These are phyloP conservation scores for Penicillium coprophilum DNA, from an alignment of 495 filamentous ascomycete genomes.

Conservation along the genomic window DNA sequence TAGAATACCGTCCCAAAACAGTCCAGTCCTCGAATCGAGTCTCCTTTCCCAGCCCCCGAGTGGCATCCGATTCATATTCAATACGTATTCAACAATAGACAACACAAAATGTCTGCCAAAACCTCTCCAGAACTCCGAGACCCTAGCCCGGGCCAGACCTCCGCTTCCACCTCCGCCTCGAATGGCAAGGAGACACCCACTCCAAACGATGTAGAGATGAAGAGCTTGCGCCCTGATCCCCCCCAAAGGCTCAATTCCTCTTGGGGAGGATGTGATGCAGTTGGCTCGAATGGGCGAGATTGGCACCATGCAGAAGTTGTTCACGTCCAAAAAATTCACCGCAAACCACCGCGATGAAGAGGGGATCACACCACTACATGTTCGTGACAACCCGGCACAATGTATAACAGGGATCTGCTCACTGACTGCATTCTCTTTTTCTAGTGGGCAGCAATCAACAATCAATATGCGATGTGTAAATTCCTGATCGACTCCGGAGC, in stretches of 20 bases:
- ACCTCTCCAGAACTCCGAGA: constrained; percentile 29
- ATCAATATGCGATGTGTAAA: constrained; percentile 93
- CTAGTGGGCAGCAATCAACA: constrained; percentile 99
- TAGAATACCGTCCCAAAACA: constrained; percentile 12
- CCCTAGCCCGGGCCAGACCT: constrained; percentile 26
- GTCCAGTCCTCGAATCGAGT: constrained; percentile 11
- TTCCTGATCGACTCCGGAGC: constrained; percentile 88
- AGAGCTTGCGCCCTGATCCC: constrained; percentile 54
- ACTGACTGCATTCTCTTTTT: constrained; percentile 16
- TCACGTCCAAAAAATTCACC: constrained; percentile 75
- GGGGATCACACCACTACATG: constrained; percentile 92
- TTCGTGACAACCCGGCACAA: constrained; percentile 44
- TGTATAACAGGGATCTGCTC: neutral
- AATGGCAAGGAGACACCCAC: constrained; percentile 58
- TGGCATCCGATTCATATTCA: constrained; percentile 4
- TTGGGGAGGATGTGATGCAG: constrained; percentile 93
- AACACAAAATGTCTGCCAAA: constrained; percentile 31
- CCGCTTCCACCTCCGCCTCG: constrained; percentile 32
- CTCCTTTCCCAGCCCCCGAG: constrained; percentile 10
- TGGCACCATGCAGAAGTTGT: constrained; percentile 80
- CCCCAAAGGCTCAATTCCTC: constrained; percentile 48
- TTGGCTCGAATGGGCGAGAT: constrained; percentile 87
- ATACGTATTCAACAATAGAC: constrained; percentile 5
- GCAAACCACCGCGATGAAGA: constrained; percentile 83
- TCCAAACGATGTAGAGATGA: constrained; percentile 70